Evolutionary conservation across 768 basidiomycete species (phyloP), one percentile per base, ranked within the genome.

Genomic region (Leccinum uliginosum): DNA sequence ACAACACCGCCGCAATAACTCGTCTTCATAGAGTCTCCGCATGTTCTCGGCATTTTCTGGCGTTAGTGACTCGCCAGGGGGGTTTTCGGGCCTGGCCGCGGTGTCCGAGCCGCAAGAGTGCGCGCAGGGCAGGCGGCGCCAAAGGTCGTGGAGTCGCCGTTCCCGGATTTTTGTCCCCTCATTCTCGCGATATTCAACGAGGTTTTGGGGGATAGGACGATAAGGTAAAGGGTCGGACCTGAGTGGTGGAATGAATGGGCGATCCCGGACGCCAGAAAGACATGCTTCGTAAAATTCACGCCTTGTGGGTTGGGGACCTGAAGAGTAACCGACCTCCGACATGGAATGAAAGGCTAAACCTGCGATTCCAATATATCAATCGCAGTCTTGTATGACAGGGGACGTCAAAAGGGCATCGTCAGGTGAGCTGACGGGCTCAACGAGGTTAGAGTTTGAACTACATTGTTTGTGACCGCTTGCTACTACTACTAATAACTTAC

Each of bases 1-100:
- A 58, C 19, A 43, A 43, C 83, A 83, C 63, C 75, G 75, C 48
- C 77, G 75, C 55, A 87, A 73, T 43, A 97, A 74, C 68, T 96
- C 93, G 62, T 82, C 80, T 62, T 89, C 84, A 74, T 96, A 96
- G 73, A 84, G 80, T 48, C 77, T 80, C 64, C 83, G 76, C 62
- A 91, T 74, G 64, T 79, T 73, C 63, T 84, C 80, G 15, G 86
- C 91, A 56, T 80, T 68, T 65, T 83, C 81, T 35, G 71, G 71
- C 46, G 74, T 83, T 59, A 85, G 62, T 50, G 56, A 49, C 60
- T 65, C 62, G 54, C 61, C 55, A 53, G 45, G 53, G 35, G 60
- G 44, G 57, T 52, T 51, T 35, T 53, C 57, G 21, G 57, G 59
- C 23, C 58, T 60, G 32, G 51, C 67, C 59, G 59, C 64, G 53